Conservation (phyloP, 345 rosid species). For the Heritiera littoralis region DNA sequence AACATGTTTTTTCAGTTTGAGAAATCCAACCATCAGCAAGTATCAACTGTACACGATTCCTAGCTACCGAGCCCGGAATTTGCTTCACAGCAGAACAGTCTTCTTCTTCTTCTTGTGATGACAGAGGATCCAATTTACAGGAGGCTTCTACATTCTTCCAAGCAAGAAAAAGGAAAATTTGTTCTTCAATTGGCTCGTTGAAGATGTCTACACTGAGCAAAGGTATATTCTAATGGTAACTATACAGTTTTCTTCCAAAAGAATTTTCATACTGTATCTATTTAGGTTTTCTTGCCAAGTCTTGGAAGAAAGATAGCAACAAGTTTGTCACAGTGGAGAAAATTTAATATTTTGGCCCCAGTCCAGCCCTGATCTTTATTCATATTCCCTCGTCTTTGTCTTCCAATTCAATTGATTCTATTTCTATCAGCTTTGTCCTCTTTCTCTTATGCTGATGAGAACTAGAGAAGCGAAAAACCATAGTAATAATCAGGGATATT, state of each 20-base stretch:
- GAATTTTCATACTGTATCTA: background rate
- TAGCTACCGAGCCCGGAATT: background rate
- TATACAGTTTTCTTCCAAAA: background rate
- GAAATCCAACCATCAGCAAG: background rate
- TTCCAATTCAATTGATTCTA: background rate
- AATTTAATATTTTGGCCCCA: background rate
- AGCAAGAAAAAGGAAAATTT: background rate
- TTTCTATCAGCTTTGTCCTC: background rate
- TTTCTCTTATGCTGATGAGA: background rate
- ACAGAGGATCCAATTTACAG: background rate
- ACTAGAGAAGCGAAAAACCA: background rate
- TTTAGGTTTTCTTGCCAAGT: background rate
- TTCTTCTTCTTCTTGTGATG: background rate
- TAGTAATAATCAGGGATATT: background rate
- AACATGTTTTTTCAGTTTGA: constrained; percentile 7
- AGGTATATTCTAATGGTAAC: background rate
- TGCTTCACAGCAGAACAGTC: background rate
- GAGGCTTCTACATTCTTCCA: background rate
- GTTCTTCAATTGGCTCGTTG: background rate
- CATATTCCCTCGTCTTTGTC: background rate
- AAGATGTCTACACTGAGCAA: background rate
- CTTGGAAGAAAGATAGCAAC: background rate
- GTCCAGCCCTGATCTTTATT: background rate
- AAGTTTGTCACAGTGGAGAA: background rate
- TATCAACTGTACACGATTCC: background rate